A percentile compares a stretch with the other conserved stretches of the same genome.
Conservation (phyloP, 768 basidiomycete genomes). For the Lyophyllum semitale region DNA sequence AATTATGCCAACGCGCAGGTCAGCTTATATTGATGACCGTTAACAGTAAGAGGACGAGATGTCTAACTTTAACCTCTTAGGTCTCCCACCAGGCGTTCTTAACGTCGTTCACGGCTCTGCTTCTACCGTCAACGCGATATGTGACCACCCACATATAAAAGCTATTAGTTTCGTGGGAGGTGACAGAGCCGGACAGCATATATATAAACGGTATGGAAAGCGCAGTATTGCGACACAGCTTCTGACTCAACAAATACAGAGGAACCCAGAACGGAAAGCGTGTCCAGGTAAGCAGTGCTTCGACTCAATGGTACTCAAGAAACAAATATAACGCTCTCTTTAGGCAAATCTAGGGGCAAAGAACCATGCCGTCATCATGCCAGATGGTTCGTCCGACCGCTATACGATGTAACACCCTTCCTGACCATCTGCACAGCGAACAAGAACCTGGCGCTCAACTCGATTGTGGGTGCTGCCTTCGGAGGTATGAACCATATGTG, state of each 20-base stretch:
- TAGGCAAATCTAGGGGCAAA: conserved; percentile 86
- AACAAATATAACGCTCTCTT: neutral
- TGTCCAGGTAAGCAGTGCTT: conserved; percentile 56
- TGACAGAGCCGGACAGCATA: conserved; percentile 90
- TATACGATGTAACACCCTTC: neutral
- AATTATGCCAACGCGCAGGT: conserved; percentile 88
- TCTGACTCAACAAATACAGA: conserved; percentile 35
- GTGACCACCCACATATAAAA: conserved; percentile 87
- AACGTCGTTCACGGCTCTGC: conserved; percentile 91
- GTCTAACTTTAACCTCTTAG: conserved; percentile 28
- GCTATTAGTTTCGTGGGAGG: conserved; percentile 98
- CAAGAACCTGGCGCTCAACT: conserved; percentile 89
- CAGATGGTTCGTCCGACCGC: conserved; percentile 65
- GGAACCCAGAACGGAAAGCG: conserved; percentile 88
- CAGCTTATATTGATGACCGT: conserved; percentile 6
- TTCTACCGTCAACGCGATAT: conserved; percentile 90
- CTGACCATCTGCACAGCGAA: conserved; percentile 59
- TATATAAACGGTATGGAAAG: conserved; percentile 72
- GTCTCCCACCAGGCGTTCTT: conserved; percentile 84
- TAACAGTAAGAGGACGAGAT: neutral
- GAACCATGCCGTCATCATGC: conserved; percentile 92
- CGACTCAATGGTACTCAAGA: neutral
- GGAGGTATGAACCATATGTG: conserved; percentile 54
- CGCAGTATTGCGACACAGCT: neutral
- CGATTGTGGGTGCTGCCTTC: conserved; percentile 91